Percentiles rank a stretch among this genome's conserved stretches.
phyloP scores from a whole-genome alignment of 1,284 basidiomycete genomes.

The Cutaneotrichosporon sp. region DNA sequence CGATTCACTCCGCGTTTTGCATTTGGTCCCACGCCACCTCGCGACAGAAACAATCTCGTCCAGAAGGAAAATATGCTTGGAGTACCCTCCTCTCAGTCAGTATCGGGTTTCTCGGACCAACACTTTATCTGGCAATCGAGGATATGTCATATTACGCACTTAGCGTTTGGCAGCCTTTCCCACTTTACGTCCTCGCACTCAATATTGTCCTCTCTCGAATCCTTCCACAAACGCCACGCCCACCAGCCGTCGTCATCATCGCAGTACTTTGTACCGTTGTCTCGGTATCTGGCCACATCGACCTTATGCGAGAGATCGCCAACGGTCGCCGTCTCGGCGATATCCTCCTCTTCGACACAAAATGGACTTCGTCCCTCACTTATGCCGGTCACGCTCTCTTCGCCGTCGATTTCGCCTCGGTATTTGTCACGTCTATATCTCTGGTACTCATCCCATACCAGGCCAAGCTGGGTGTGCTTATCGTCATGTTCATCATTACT shows the following conservation, averaged over 20 bases:
- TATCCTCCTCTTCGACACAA: slow-evolving; percentile 13
- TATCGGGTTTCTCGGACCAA: slow-evolving; percentile 10
- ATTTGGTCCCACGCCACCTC: neutral
- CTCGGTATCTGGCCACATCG: slow-evolving; percentile 10
- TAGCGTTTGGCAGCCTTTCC: slow-evolving; percentile 25
- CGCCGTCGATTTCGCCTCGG: slow-evolving; percentile 14
- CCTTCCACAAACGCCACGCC: slow-evolving; percentile 2
- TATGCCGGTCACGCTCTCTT: slow-evolving; percentile 19
- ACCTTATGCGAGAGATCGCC: slow-evolving; percentile 10
- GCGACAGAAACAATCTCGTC: neutral
- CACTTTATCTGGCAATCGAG: slow-evolving; percentile 5
- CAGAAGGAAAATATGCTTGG: slow-evolving; percentile 18
- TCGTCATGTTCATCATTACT: slow-evolving; percentile 4
- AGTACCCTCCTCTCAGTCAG: slow-evolving; percentile 8
- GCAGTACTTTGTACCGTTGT: slow-evolving; percentile 5
- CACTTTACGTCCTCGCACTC: slow-evolving; percentile 17
- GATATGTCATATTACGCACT: slow-evolving; percentile 14
- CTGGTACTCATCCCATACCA: neutral
- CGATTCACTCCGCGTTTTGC: slow-evolving; percentile 14
- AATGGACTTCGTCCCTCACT: neutral
- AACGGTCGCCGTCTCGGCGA: slow-evolving; percentile 6
- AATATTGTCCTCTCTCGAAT: slow-evolving; percentile 16
- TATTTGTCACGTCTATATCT: slow-evolving; percentile 2
- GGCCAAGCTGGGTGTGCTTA: neutral
- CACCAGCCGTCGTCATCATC: slow-evolving; percentile 9